Conservation (phyloP, 2,329 filamentous ascomycete species). For the Fusarium bactridioides region DNA sequence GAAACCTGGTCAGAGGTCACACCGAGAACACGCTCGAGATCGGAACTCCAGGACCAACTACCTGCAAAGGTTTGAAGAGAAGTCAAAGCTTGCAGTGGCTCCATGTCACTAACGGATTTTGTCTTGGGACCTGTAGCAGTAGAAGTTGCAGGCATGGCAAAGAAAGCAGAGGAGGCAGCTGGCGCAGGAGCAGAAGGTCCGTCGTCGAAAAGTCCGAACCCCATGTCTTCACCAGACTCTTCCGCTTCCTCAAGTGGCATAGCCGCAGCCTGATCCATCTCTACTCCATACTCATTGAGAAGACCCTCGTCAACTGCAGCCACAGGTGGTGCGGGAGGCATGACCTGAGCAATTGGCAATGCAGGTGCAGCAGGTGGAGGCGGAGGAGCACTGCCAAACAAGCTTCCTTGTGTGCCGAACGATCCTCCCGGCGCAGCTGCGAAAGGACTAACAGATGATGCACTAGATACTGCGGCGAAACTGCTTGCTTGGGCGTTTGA, state of each 20-base stretch:
- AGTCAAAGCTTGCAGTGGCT: slow-evolving; percentile 52
- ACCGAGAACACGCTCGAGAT: slow-evolving; percentile 43
- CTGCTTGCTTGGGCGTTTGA: neutral
- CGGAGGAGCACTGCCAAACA: neutral
- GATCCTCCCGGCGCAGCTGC: neutral
- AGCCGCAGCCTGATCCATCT: neutral
- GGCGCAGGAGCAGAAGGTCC: neutral
- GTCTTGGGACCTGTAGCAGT: neutral
- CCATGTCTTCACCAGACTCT: neutral
- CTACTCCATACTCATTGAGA: neutral
- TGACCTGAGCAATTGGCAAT: neutral
- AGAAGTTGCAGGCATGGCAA: neutral
- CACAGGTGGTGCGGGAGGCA: too few relatives aligned
- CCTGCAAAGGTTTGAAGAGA: slow-evolving; percentile 56
- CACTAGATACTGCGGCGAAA: neutral
- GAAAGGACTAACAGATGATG: neutral
- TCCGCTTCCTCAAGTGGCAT: neutral
- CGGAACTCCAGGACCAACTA: slow-evolving; percentile 42
- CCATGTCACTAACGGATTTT: neutral
- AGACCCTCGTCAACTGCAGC: neutral
- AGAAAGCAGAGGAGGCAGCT: neutral
- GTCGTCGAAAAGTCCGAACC: neutral
- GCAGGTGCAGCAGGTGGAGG: neutral
- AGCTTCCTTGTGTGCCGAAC: neutral
- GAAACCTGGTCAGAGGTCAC: slow-evolving; percentile 6